Base-by-base conservation (phyloP, 2,329 filamentous ascomycete species). In the Penicillium sp. region DNA sequence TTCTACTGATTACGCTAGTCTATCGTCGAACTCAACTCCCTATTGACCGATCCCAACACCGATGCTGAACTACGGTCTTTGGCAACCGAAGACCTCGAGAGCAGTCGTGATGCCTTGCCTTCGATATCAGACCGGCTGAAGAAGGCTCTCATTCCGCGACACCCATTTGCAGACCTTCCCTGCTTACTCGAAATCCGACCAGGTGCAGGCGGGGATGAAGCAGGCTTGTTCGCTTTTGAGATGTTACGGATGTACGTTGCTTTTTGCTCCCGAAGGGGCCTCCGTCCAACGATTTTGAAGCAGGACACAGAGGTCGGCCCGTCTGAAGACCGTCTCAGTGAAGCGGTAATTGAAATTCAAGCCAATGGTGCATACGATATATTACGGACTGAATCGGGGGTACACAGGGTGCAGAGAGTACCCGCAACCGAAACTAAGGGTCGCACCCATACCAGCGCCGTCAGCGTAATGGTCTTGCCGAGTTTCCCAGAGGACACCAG, bases 381-480 rank as follows among this genome's bases (percentile, higher is more conserved):
- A 2, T 84, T 99, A 65, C 84, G 93, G 57, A 87, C 87, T 64
- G 94, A 99, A 74, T 90, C 93, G 3, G 94, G 94, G 32, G 94
- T 99, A 62, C 94, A 99, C 72, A 85, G 94, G 29, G 94, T 99
- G 0, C 94, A 99, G 78, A 86, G 94, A 27, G 87, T 99, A 4
- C 94, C 94, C 1, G 87, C 87, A 12, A 99, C 94, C 0, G 94
- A 99, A 72, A 89, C 81, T 62, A 93, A 91, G 69, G 94, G 94
- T 2, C 86, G 94, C 29, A 94, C 91, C 16, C 94, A 99, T 73
- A 99, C 94, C 12, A 94, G 89, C 68, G 92, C 92, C 13, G 93
- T 91, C 3, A 91, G 89, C 6, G 90, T 99, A 0, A 89, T 96
- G 82, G 91, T 99, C 2, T 80, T 99, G 31, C 94, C 94, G 0